Conservation (phyloP, 2,329 filamentous ascomycete species). For the Ceratocystis papillata region DNA sequence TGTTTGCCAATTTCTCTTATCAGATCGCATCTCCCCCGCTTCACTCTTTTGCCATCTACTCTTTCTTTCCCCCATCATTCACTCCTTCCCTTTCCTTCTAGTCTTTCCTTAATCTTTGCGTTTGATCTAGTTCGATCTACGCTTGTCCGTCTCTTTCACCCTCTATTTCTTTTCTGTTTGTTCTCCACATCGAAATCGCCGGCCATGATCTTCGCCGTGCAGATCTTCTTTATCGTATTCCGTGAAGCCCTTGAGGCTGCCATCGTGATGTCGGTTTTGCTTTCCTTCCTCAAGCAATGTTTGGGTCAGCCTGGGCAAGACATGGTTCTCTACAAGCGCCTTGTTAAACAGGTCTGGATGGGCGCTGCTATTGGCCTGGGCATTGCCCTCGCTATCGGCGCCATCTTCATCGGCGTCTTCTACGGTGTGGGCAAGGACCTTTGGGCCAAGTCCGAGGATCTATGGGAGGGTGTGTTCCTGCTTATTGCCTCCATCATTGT, state of each 20-base stretch:
- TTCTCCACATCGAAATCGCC: slow-evolving; percentile 38
- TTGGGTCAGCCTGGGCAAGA: slow-evolving; percentile 55
- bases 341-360: slow-evolving; percentile 61
- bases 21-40: slow-evolving; percentile 11
- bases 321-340: slow-evolving; percentile 51
- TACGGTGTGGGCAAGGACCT: slow-evolving; percentile 54
- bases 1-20: not conserved
- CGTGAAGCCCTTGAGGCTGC: slow-evolving; percentile 72
- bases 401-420: slow-evolving; percentile 60
- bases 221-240: slow-evolving; percentile 84
- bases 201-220: slow-evolving; percentile 61
- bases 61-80: not conserved
- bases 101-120: slow-evolving; percentile 1
- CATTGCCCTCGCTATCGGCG: slow-evolving; percentile 55
- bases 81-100: not conserved
- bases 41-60: not conserved
- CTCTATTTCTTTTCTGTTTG: not conserved
- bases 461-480: slow-evolving; percentile 63
- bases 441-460: slow-evolving; percentile 53
- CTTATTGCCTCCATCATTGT: slow-evolving; percentile 61
- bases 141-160: not conserved
- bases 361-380: slow-evolving; percentile 52
- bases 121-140: not conserved
- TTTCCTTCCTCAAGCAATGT: slow-evolving; percentile 75
- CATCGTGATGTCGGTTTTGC: slow-evolving; percentile 77